Percentiles rank a stretch among this genome's conserved stretches.
These are phyloP conservation scores for Lepidium africanum DNA, from an alignment of 345 rosid genomes.

Conservation along the genomic window DNA sequence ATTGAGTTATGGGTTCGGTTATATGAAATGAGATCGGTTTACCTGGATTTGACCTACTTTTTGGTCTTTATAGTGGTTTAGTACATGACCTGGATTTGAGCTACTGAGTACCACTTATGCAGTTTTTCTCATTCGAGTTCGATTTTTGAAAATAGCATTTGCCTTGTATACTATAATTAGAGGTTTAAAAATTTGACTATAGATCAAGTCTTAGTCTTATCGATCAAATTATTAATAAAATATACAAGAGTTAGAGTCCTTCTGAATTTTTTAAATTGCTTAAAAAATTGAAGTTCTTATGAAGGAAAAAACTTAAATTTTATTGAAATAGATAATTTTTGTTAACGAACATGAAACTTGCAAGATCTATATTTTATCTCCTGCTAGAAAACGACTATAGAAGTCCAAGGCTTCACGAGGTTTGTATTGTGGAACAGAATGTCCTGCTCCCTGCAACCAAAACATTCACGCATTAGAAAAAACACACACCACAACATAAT, in stretches of 20 bases:
- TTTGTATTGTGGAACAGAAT: slow-evolving; percentile 83
- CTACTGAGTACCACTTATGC: too few species aligned
- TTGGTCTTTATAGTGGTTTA: too few species aligned
- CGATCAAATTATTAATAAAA: too few species aligned
- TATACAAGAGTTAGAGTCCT: background rate
- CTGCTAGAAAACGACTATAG: slow-evolving; percentile 65
- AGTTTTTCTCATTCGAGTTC: too few species aligned
- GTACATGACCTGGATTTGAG: too few species aligned
- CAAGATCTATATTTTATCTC: slow-evolving; percentile 36
- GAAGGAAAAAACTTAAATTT: background rate
- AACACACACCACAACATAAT: background rate
- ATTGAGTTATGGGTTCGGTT: too few species aligned
- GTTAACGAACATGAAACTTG: background rate
- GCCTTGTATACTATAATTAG: too few species aligned
- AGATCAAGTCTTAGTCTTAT: too few species aligned
- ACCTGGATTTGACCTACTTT: too few species aligned
- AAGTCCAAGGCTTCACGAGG: slow-evolving; percentile 72
- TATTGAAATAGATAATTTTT: background rate
- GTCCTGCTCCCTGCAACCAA: slow-evolving; percentile 76
- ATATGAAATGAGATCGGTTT: too few species aligned
- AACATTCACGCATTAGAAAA: background rate
- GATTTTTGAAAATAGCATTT: too few species aligned
- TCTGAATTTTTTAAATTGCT: background rate
- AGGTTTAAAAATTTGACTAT: too few species aligned
- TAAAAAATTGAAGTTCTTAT: background rate